These are phyloP conservation scores for Heimioporus sp. DNA, from an alignment of 768 basidiomycete genomes.

Conservation along the genomic window DNA sequence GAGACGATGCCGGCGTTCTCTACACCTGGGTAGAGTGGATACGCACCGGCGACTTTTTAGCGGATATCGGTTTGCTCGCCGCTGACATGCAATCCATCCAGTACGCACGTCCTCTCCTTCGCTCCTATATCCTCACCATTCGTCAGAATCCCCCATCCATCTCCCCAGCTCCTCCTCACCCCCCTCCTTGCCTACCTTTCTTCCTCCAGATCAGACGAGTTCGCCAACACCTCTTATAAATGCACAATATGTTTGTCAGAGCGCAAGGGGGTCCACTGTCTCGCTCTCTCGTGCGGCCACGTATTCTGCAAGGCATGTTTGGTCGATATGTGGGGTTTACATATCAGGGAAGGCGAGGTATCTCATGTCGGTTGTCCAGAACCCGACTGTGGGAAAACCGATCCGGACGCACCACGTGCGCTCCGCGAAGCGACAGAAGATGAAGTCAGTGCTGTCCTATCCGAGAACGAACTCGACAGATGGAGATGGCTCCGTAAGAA, in stretches of 20 bases:
- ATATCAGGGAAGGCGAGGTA: constrained; percentile 78
- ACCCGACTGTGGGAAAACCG: constrained; percentile 65
- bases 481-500: constrained; percentile 82
- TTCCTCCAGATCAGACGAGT: constrained; percentile 46
- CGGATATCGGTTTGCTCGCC: constrained; percentile 38
- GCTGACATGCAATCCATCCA: constrained; percentile 32
- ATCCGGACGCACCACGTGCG: constrained; percentile 14
- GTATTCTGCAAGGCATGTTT: constrained; percentile 85
- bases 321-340: constrained; percentile 77
- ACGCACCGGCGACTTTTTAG: constrained; percentile 62
- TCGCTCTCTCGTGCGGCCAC: constrained; percentile 69
- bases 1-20: constrained; percentile 52
- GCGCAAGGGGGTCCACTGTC: constrained; percentile 72
- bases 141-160: constrained; percentile 46
- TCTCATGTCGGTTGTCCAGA: constrained; percentile 79
- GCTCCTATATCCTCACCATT: not conserved
- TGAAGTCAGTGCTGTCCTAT: constrained; percentile 70
- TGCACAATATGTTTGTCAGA: constrained; percentile 78
- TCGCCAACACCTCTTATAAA: constrained; percentile 61
- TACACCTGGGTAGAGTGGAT: constrained; percentile 75
- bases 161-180: constrained; percentile 50
- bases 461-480: constrained; percentile 59
- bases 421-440: constrained; percentile 59
- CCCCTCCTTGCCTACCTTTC: constrained; percentile 50
- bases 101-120: constrained; percentile 33